Evolutionary conservation across 192 early-diverging fungal species (phyloP).

Genomic region (Podila epicladia): DNA sequence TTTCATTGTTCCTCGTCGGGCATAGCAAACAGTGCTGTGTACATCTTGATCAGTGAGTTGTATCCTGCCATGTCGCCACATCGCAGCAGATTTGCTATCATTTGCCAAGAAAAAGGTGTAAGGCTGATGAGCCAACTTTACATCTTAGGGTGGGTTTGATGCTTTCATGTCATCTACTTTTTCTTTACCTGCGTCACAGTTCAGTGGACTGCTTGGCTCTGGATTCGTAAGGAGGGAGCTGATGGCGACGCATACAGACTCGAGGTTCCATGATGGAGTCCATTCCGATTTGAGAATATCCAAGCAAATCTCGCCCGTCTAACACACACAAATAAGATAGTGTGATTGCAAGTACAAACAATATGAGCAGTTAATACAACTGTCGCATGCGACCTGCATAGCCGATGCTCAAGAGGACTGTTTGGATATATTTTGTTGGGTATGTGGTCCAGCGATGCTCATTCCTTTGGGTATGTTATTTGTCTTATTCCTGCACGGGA

Average conservation of each 20-base stretch:
- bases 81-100: constrained; percentile 83
- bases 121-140: neutral
- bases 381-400: neutral
- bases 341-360: neutral
- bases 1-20: constrained; percentile 9
- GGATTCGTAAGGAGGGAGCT: constrained; percentile 85
- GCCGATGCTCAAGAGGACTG: neutral
- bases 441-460: no score
- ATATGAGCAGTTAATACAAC: neutral
- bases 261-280: constrained; percentile 96
- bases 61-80: constrained; percentile 90
- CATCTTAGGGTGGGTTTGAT: neutral
- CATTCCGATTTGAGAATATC: constrained; percentile 94
- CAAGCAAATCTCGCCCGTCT: constrained; percentile 97
- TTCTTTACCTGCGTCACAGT: constrained; percentile 82
- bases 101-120: neutral
- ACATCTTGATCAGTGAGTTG: constrained; percentile 87
- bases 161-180: neutral
- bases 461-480: no score
- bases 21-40: constrained; percentile 78
- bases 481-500: no score
- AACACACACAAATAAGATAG: constrained; percentile 1
- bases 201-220: constrained; percentile 90
- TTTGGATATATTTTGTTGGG: neutral
- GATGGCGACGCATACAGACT: constrained; percentile 86